Evolutionary conservation across 495 filamentous ascomycete species (phyloP).

Genomic region (Tirmania nivea): DNA sequence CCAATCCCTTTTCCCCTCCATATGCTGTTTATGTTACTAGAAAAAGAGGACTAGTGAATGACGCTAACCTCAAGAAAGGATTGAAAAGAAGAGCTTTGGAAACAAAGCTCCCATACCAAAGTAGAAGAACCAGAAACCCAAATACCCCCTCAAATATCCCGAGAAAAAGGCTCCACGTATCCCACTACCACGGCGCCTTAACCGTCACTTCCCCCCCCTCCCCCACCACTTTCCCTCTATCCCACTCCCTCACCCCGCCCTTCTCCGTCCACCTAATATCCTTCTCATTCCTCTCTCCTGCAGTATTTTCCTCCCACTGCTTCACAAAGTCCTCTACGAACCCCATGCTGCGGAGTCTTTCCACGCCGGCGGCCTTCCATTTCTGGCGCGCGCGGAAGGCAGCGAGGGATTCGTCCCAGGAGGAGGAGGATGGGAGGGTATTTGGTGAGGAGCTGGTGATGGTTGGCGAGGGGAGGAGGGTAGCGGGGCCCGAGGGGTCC

Average conservation of each 20-base stretch:
- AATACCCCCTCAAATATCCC: no score
- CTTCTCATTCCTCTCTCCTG: constrained; percentile 31
- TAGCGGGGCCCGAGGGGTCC: no score
- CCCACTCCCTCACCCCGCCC: constrained; percentile 76
- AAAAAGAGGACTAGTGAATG: no score
- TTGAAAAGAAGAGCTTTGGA: no score
- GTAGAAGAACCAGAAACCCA: no score
- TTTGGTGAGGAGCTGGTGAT: constrained; percentile 53
- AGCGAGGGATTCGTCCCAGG: constrained; percentile 73
- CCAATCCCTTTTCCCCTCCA: no score
- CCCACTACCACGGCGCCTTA: constrained; percentile 18
- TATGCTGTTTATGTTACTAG: no score
- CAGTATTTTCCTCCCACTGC: constrained; percentile 53
- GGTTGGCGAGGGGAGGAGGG: constrained; percentile 15
- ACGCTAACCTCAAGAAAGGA: no score
- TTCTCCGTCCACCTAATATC: constrained; percentile 60
- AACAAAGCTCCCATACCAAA: no score
- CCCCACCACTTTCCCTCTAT: constrained; percentile 59
- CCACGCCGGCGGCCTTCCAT: constrained; percentile 60
- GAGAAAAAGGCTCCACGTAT: neutral
- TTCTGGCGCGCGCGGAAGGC: constrained; percentile 57
- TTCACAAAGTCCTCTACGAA: constrained; percentile 57
- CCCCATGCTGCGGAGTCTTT: constrained; percentile 53
- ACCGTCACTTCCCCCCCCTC: constrained; percentile 36
- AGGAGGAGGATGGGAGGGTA: constrained; percentile 28